Evolutionary conservation across 345 rosid species (phyloP).

Genomic region (Populus deltoides): DNA sequence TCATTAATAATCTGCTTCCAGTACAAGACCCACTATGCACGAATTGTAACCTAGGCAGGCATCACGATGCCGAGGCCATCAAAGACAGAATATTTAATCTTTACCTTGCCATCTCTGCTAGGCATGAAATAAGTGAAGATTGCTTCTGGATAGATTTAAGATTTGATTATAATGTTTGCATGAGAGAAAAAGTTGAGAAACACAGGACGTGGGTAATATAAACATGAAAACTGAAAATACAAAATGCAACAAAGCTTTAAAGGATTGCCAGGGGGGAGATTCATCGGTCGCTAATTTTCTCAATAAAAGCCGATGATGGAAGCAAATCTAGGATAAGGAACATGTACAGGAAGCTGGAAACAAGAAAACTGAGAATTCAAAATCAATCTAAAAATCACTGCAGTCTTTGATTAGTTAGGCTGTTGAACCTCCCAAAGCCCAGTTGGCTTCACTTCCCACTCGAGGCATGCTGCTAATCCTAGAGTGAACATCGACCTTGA

Average conservation of each 20-base stretch:
- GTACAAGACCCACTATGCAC: neutral
- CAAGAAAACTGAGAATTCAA: neutral
- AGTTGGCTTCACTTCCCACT: slow-evolving; percentile 79
- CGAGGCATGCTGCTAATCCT: slow-evolving; percentile 68
- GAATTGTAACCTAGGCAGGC: neutral
- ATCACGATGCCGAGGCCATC: neutral
- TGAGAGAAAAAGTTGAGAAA: neutral
- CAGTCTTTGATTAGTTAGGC: neutral
- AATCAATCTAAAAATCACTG: neutral
- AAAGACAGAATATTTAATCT: neutral
- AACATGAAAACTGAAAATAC: neutral
- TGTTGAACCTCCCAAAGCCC: slow-evolving; percentile 54
- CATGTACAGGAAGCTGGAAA: neutral
- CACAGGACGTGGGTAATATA: neutral
- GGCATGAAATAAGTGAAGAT: neutral
- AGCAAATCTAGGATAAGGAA: neutral
- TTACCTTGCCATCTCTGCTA: neutral
- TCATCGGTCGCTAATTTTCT: neutral
- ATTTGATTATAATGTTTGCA: neutral
- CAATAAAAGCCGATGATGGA: neutral
- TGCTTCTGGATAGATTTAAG: neutral
- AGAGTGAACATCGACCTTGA: slow-evolving; percentile 71
- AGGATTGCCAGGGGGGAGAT: neutral
- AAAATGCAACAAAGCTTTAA: neutral
- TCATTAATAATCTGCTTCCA: neutral